phyloP scores from a whole-genome alignment of 202 grass and related monocot genomes.

The Zoysia matrella region DNA sequence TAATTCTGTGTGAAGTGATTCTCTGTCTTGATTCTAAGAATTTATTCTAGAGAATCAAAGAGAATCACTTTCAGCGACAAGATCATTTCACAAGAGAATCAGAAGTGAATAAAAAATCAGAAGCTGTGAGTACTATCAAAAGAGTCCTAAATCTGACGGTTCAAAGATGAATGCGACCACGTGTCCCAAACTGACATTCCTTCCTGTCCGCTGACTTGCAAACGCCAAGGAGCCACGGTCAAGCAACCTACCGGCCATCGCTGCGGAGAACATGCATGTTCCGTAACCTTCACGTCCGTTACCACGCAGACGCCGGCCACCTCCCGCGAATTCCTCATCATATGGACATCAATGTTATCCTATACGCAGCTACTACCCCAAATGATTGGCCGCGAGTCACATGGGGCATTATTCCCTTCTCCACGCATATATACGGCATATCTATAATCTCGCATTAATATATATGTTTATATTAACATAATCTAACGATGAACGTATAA shows the following conservation, averaged over 20 bases:
- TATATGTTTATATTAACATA: neutral
- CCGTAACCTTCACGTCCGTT: slow-evolving; percentile 43
- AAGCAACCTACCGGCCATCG: slow-evolving; percentile 32
- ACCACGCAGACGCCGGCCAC: neutral
- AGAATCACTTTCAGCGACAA: too few species aligned
- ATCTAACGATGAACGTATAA: too few species aligned
- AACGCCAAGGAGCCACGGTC: neutral
- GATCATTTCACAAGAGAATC: too few species aligned
- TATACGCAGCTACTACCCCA: neutral
- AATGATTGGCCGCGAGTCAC: slow-evolving; percentile 32
- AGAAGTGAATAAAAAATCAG: too few species aligned
- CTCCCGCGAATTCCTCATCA: slow-evolving; percentile 25
- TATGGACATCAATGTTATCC: neutral
- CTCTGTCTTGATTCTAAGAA: too few species aligned
- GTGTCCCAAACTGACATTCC: slow-evolving; percentile 4
- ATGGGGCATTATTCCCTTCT: slow-evolving; percentile 39
- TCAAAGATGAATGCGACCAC: neutral
- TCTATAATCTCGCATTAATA: too few species aligned
- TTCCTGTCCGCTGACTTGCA: neutral
- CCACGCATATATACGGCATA: neutral
- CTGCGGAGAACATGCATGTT: slow-evolving; percentile 40
- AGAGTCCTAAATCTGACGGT: too few species aligned
- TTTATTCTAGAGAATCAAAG: too few species aligned
- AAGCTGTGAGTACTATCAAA: too few species aligned
- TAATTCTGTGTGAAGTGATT: too few species aligned